These are phyloP conservation scores for Magnaporthales sp. DNA, from an alignment of 2,329 filamentous ascomycete species.

Conservation along the genomic window DNA sequence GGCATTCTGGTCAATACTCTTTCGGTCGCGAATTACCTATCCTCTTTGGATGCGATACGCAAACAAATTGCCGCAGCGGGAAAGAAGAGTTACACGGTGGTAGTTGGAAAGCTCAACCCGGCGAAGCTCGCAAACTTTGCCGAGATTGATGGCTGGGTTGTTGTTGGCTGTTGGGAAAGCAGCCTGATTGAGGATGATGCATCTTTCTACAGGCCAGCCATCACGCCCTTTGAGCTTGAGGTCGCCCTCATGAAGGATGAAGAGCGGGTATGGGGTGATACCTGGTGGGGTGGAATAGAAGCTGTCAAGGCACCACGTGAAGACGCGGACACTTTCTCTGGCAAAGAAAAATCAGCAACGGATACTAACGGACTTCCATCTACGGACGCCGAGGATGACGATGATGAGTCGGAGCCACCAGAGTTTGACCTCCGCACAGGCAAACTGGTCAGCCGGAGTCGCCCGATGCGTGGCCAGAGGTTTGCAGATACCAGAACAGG, in stretches of 20 bases:
- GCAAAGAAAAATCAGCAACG: conserved; percentile 12
- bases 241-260: conserved; percentile 68
- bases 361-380: conserved; percentile 4
- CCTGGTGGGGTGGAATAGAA: conserved; percentile 85
- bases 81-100: conserved; percentile 93
- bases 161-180: conserved; percentile 97
- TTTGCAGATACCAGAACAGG: conserved; percentile 12
- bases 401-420: conserved; percentile 69
- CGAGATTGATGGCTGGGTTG: conserved; percentile 93
- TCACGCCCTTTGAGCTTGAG: conserved; percentile 90
- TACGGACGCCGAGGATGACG: conserved; percentile 19
- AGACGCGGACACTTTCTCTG: conserved; percentile 14
- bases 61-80: conserved; percentile 66
- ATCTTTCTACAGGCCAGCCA: conserved; percentile 78
- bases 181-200: conserved; percentile 75
- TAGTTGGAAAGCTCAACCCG: conserved; percentile 92
- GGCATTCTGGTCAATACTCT: conserved; percentile 95
- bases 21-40: conserved; percentile 81
- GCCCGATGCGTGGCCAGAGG: conserved; percentile 52
- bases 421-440: conserved; percentile 91
- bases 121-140: conserved; percentile 95
- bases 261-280: conserved; percentile 73
- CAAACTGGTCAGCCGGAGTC: conserved; percentile 67
- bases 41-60: conserved; percentile 67
- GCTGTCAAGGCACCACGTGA: conserved; percentile 42